Evolutionary conservation across 768 basidiomycete species (phyloP), one percentile per base, ranked within the genome.

Genomic region (Lenzites betulinus): DNA sequence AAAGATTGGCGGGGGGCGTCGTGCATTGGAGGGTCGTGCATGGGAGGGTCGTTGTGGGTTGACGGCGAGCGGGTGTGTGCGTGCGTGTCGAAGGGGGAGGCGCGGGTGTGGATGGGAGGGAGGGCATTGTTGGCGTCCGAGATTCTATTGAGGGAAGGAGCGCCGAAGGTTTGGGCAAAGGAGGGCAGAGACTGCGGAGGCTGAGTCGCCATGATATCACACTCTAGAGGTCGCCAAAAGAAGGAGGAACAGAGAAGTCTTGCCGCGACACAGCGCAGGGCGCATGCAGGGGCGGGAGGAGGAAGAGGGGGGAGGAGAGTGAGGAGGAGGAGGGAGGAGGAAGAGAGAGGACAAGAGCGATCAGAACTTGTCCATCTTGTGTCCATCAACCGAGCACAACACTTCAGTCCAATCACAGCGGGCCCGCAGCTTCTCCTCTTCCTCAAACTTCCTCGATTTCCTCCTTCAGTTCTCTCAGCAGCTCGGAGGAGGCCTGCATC

Each of bases 101-200:
- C 67, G 66, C 74, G 78, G 46, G 77, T 66, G 57, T 88, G 85
- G 50, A 90, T 88, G 55, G 88, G 89, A 12, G 89, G 88, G 3
- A 90, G 77, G 42, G 71, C 75, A 71, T 85, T 87, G 73, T 75
- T 82, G 57, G 76, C 75, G 36, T 77, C 71, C 1, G 81, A 72
- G 22, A 85, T 78, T 60, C 74, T 79, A 73, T 71, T 77, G 55
- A 89, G 74, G 7, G 85, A 84, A 1, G 81, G 80, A 52, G 66
- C 76, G 70, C 81, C 83, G 75, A 92, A 92, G 0, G 90, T 83
- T 75, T 89, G 86, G 1, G 87, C 85, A 73, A 92, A 92, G 43
- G 90, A 88, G 41, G 90, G 90, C 39, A 92, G 83, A 11, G 89
- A 86, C 71, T 86, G 87, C 62, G 78, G 75, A 62, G 75, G 72